Evolutionary conservation across 345 rosid genomes (phyloP), one percentile per base, ranked within the genome.

Genomic region (Pistacia atlantica): DNA sequence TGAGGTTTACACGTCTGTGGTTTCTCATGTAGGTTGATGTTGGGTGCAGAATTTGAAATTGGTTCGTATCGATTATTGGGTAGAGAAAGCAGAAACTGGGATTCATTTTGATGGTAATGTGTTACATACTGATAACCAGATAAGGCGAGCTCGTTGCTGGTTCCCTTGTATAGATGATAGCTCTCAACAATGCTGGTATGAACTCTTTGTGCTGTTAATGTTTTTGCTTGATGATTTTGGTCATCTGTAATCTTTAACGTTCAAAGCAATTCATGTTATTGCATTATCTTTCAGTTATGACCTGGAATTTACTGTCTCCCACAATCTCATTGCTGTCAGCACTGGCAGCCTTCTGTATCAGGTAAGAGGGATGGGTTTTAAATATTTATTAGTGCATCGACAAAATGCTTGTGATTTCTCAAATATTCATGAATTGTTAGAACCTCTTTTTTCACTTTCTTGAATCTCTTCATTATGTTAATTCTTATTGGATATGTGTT

Each of bases 91-190:
- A 54, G 98, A 90, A 85, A 80, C 93, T n/a, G 99, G 99, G 62
- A 89, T 96, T 83, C 97, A 96, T 77, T 91, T 93, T 81, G 85
- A 88, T 56, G 89, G 78, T 81, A 88, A 88, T 77, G 90, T 92
- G 76, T 78, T 96, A 11, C 97, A 92, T 75, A 93, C 97, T 46
- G 89, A 93, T 83, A 95, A 90, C 79, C 99, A 96, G 80, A 83
- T 96, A 75, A 83, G 97, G 84, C 97, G 98, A 77, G 97, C 98
- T 42, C 87, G 98, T 25, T 93, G 97, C 81, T 96, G 99, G 99
- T 93, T 96, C 80, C 99, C 98, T 68, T 96, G 97, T 78, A 81
- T 92, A 49, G 98, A 96, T 64, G 95, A 91, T 63, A 87, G 83
- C 73, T 87, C 84, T 69, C 98, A 96, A 86, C 87, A 91, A 54